These are phyloP conservation scores for Coemansia sp. DNA, from an alignment of 371 early-diverging fungal genomes.

Conservation along the genomic window DNA sequence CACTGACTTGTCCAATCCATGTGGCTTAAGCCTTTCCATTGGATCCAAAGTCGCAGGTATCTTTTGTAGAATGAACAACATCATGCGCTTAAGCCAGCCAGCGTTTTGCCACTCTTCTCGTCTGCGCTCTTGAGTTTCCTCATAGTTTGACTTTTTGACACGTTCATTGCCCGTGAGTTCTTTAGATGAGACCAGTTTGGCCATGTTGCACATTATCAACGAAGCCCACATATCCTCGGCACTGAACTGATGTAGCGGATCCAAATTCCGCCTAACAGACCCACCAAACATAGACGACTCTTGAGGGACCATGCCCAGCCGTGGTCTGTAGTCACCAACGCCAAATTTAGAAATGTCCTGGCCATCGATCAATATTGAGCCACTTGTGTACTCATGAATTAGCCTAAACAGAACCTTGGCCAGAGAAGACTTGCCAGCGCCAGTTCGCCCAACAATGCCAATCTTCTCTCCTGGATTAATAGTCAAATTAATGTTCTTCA, in stretches of 20 bases:
- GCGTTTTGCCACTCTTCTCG: too few relatives aligned
- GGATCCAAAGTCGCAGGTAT: too few relatives aligned
- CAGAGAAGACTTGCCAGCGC: slow-evolving; percentile 64
- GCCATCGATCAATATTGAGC: slow-evolving; percentile 25
- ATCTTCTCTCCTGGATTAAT: slow-evolving; percentile 52
- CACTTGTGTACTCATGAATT: slow-evolving; percentile 43
- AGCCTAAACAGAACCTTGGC: slow-evolving; percentile 59
- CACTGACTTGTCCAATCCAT: too few relatives aligned
- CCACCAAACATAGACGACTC: slow-evolving; percentile 58
- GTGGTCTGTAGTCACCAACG: slow-evolving; percentile 51
- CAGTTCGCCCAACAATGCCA: slow-evolving; percentile 55
- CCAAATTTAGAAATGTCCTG: slow-evolving; percentile 4
- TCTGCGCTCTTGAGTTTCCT: too few relatives aligned
- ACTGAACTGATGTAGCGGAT: slow-evolving; percentile 50
- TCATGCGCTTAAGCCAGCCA: too few relatives aligned
- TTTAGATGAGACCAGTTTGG: neutral
- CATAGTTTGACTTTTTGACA: neutral
- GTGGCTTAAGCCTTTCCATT: neutral
- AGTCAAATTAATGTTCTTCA: slow-evolving; percentile 51
- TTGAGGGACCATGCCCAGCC: slow-evolving; percentile 65
- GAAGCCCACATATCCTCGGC: slow-evolving; percentile 61
- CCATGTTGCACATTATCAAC: slow-evolving; percentile 50
- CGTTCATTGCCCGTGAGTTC: neutral
- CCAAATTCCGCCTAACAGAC: slow-evolving; percentile 55
- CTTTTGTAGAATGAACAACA: too few relatives aligned